phyloP scores from a whole-genome alignment of 352 stramenopile species.

The Phytophthora crassamura region DNA sequence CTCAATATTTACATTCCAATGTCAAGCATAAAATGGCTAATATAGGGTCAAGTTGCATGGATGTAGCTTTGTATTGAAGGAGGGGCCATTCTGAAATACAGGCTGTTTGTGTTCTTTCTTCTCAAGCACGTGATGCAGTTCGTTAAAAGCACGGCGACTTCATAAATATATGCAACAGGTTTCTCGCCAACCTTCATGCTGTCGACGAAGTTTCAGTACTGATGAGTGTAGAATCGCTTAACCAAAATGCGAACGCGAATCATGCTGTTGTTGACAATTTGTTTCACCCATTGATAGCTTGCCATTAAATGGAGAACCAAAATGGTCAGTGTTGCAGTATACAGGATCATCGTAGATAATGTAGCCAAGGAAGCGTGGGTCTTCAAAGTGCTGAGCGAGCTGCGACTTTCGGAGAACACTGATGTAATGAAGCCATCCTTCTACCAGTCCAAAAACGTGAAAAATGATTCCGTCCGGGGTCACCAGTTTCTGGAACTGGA shows the following conservation, averaged over 20 bases:
- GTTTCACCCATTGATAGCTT: not conserved
- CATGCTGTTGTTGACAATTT: not conserved
- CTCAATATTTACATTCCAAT: too few species aligned
- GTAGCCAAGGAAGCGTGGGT: not conserved
- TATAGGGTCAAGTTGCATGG: slow-evolving; percentile 1
- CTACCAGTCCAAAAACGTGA: not conserved
- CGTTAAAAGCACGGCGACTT: not conserved
- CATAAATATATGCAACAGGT: not conserved
- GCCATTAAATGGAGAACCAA: not conserved
- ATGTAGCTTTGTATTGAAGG: not conserved
- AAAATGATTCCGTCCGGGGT: slow-evolving; percentile 1
- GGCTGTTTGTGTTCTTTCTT: slow-evolving; percentile 1
- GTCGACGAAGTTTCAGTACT: not conserved
- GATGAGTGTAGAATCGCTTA: not conserved
- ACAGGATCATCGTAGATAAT: not conserved
- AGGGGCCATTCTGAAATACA: not conserved
- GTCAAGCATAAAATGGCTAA: too few species aligned
- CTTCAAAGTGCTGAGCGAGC: not conserved
- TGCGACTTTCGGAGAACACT: not conserved
- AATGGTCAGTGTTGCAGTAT: not conserved
- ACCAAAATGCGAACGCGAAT: not conserved
- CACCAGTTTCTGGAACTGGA: too few species aligned
- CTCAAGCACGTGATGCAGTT: not conserved
- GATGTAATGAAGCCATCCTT: not conserved
- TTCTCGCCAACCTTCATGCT: not conserved